Evolutionary conservation across 2,329 filamentous ascomycete species (phyloP).

Genomic region (Phaeoacremonium minimum): DNA sequence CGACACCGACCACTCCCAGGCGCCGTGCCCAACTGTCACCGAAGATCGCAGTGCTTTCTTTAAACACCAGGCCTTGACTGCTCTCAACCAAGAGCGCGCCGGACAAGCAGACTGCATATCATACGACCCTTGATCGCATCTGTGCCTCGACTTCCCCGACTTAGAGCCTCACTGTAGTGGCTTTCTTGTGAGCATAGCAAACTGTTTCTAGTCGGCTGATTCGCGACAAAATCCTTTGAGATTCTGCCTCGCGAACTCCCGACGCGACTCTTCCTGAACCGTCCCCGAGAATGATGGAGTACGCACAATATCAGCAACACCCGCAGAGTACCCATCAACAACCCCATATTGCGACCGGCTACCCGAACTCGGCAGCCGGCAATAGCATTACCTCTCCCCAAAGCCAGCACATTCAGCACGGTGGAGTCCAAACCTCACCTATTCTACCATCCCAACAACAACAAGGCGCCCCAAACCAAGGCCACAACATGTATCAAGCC

Average conservation of each 20-base stretch:
- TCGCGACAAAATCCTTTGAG: conserved; percentile 10
- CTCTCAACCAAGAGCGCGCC: no score
- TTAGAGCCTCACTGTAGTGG: no score
- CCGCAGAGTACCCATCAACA: conserved; percentile 60
- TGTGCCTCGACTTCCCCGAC: no score
- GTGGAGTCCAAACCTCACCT: conserved; percentile 70
- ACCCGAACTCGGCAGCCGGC: conserved; percentile 51
- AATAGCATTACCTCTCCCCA: conserved; percentile 70
- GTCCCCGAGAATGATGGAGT: conserved; percentile 62
- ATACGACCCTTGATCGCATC: no score
- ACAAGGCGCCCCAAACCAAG: conserved; percentile 57
- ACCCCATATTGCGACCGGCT: conserved; percentile 54
- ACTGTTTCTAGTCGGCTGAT: conserved; percentile 17
- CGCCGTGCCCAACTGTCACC: conserved; percentile 39
- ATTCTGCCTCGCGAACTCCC: conserved; percentile 15
- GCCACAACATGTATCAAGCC: conserved; percentile 76
- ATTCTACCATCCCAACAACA: conserved; percentile 77
- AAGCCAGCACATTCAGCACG: conserved; percentile 63
- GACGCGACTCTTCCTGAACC: neutral
- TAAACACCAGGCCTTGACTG: conserved; percentile 16
- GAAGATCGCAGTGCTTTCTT: conserved; percentile 22
- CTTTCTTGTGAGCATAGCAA: no score
- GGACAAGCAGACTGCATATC: no score
- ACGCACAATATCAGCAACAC: conserved; percentile 68
- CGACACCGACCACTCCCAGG: conserved; percentile 26